Percentiles rank a stretch among this genome's conserved stretches.
Conservation (phyloP, 2,329 filamentous ascomycete genomes). For the Clarireedia monteithiana region DNA sequence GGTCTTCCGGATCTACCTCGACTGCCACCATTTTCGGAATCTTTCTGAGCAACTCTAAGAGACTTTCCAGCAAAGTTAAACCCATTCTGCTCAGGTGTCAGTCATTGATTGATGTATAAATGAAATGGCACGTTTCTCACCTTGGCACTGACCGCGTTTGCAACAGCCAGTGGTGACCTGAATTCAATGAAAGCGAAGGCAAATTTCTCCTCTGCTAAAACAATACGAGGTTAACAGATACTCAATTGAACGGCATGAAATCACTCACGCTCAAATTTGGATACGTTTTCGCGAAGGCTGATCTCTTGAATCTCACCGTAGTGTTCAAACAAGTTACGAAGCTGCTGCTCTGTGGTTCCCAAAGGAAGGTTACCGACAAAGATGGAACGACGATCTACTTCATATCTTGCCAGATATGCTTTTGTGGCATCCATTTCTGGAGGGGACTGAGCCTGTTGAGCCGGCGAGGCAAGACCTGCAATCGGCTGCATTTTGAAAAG, state of each 20-base stretch:
- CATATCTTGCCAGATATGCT: constrained; percentile 31
- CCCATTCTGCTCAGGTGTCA: constrained; percentile 17
- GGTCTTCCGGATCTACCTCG: constrained; percentile 6
- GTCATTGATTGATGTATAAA: background rate
- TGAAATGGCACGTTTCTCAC: constrained; percentile 8
- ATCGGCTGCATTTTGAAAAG: constrained; percentile 30
- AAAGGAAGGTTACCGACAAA: constrained; percentile 41
- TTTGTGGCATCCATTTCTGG: constrained; percentile 10
- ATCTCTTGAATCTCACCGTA: constrained; percentile 34
- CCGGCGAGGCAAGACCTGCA: constrained; percentile 23
- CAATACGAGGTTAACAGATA: constrained; percentile 10
- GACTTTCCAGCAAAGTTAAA: constrained; percentile 18
- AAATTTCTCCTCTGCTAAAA: constrained; percentile 24
- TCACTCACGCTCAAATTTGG: constrained; percentile 24
- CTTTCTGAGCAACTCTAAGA: constrained; percentile 27
- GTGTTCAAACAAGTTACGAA: constrained; percentile 32
- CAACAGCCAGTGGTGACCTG: constrained; percentile 15
- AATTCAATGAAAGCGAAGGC: constrained; percentile 32
- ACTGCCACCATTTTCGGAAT: constrained; percentile 18
- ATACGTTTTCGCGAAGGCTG: constrained; percentile 26
- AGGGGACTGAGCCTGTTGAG: constrained; percentile 2
- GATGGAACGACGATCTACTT: constrained; percentile 39
- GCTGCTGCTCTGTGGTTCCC: constrained; percentile 30
- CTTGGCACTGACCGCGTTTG: constrained; percentile 17
- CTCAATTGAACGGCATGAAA: background rate